phyloP scores from a whole-genome alignment of 2,329 filamentous ascomycete species.

The Cadophora sp. region DNA sequence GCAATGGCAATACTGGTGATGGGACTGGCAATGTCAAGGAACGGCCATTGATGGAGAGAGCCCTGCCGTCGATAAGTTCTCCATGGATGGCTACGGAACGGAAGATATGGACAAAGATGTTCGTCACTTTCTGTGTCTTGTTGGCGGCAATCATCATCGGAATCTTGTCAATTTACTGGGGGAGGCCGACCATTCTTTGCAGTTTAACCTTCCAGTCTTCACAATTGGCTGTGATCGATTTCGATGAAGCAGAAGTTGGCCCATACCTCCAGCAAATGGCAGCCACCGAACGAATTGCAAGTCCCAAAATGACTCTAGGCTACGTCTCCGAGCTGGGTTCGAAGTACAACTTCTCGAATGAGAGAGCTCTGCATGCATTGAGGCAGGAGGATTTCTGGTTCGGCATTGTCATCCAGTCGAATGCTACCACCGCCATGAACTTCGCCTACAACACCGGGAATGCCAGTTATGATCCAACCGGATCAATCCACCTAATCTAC shows the following conservation, averaged over 20 bases:
- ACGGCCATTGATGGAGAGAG: conserved; percentile 18
- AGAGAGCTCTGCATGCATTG: conserved; percentile 22
- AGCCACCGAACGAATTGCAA: conserved; percentile 14
- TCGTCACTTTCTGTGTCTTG: conserved; percentile 24
- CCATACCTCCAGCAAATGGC: conserved; percentile 29
- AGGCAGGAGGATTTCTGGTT: conserved; percentile 33
- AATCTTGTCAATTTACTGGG: conserved; percentile 33
- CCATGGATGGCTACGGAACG: conserved; percentile 25
- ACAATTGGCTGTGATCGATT: conserved; percentile 33
- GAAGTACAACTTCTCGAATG: conserved; percentile 22
- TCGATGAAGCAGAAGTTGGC: conserved; percentile 31
- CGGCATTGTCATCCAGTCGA: conserved; percentile 27
- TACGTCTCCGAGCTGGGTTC: conserved; percentile 27
- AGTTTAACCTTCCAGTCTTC: conserved; percentile 29
- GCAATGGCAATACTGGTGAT: neutral
- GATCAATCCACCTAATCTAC: conserved; percentile 29
- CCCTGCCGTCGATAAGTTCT: conserved; percentile 25
- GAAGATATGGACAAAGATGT: conserved; percentile 33
- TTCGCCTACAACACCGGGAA: conserved; percentile 27
- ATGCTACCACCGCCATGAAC: conserved; percentile 34
- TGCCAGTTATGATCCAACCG: conserved; percentile 25
- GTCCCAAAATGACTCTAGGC: conserved; percentile 25
- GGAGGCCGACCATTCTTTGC: conserved; percentile 28
- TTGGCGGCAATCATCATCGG: conserved; percentile 30
- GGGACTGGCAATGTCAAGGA: neutral